A percentile compares a stretch with the other conserved stretches of the same genome.
Evolutionary conservation across 2,329 filamentous ascomycete species (phyloP).

Genomic region (Pyrenophora graminea): DNA sequence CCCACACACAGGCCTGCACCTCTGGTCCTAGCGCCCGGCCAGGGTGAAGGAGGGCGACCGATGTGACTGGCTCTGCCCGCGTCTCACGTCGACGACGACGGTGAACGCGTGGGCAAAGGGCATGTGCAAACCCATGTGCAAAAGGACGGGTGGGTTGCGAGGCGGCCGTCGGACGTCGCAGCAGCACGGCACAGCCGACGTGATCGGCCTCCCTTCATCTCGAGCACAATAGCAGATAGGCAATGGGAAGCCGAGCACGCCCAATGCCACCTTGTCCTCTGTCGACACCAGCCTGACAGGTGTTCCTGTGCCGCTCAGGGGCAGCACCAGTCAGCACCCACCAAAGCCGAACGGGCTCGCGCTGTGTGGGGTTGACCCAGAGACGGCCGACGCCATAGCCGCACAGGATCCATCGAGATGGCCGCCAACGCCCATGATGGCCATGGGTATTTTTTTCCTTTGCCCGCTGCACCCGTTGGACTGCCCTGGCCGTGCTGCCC

Average conservation of each 20-base stretch:
- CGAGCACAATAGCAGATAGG: not conserved
- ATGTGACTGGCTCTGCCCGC: slow-evolving; percentile 4
- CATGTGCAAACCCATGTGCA: too few species aligned
- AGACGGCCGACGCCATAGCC: slow-evolving; percentile 16
- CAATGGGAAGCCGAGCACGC: not conserved
- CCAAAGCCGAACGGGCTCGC: slow-evolving; percentile 1
- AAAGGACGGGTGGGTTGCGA: slow-evolving; percentile 1
- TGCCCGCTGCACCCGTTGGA: slow-evolving; percentile 13
- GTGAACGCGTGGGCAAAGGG: not conserved
- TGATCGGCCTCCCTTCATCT: slow-evolving; percentile 31
- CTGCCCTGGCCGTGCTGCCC: too few species aligned
- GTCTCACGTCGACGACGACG: slow-evolving; percentile 5
- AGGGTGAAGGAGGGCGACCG: not conserved
- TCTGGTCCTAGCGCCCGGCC: slow-evolving; percentile 9
- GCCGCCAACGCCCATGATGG: not conserved
- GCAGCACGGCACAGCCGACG: slow-evolving; percentile 13
- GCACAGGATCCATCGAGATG: slow-evolving; percentile 8
- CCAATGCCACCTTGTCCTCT: slow-evolving; percentile 3
- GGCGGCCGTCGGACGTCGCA: slow-evolving; percentile 18
- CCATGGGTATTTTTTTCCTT: slow-evolving; percentile 2
- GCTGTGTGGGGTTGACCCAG: slow-evolving; percentile 10
- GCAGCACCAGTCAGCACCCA: slow-evolving; percentile 14
- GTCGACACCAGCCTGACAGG: slow-evolving; percentile 6
- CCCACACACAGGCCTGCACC: too few species aligned
- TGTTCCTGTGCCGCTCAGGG: slow-evolving; percentile 19